phyloP scores from a whole-genome alignment of 768 basidiomycete species.

The Suillus discolor region DNA sequence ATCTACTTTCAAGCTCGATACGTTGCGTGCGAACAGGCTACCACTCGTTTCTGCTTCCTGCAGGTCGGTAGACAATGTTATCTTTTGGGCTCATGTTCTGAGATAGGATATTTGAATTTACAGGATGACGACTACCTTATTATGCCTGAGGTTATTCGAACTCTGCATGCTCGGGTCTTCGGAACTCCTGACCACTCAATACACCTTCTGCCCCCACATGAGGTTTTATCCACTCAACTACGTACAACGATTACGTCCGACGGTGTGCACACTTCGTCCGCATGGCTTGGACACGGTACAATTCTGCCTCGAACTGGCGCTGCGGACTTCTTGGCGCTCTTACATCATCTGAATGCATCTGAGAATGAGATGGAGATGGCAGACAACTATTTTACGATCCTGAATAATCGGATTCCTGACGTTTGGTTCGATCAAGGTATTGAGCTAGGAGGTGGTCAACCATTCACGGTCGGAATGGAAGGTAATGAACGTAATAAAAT shows the following conservation, averaged over 20 bases:
- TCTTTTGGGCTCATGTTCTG: neutral
- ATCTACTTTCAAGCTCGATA: constrained; percentile 65
- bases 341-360: constrained; percentile 45
- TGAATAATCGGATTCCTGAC: constrained; percentile 58
- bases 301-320: constrained; percentile 49
- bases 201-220: constrained; percentile 61
- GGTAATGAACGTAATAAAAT: constrained; percentile 58
- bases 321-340: constrained; percentile 50
- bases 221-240: constrained; percentile 56
- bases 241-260: constrained; percentile 42
- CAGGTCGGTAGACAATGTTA: constrained; percentile 43
- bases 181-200: constrained; percentile 35
- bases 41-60: constrained; percentile 61
- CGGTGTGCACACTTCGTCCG: constrained; percentile 54
- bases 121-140: constrained; percentile 75
- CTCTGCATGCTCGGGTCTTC: constrained; percentile 46
- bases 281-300: constrained; percentile 69
- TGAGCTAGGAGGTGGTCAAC: constrained; percentile 57
- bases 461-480: constrained; percentile 62
- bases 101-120: neutral
- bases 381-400: constrained; percentile 68
- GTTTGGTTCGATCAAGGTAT: constrained; percentile 68
- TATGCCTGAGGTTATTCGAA: constrained; percentile 54
- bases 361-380: constrained; percentile 62
- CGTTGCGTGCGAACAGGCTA: constrained; percentile 53